Conservation (phyloP, 805 yeast genomes). For the Grigorovia humatica region DNA sequence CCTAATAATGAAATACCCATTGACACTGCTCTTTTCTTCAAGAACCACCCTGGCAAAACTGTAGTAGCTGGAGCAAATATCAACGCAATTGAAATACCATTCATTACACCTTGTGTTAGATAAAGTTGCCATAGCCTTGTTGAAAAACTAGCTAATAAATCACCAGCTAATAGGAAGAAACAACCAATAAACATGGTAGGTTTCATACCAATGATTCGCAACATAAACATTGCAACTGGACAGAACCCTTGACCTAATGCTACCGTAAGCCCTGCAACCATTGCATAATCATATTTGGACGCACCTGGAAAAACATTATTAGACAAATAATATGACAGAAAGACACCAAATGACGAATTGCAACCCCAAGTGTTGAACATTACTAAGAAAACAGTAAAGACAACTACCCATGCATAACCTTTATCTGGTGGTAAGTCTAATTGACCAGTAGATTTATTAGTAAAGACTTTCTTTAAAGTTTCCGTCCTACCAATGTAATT, state of each 20-base stretch:
- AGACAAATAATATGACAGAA: conserved; percentile 46
- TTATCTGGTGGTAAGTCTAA: conserved; percentile 45
- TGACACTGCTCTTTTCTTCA: conserved; percentile 48
- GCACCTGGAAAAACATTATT: conserved; percentile 45
- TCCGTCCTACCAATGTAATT: background rate
- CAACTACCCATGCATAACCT: conserved; percentile 61
- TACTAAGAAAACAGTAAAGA: conserved; percentile 38
- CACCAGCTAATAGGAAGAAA: conserved; percentile 41
- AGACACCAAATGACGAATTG: conserved; percentile 54
- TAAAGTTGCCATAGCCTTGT: conserved; percentile 54
- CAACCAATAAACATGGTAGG: conserved; percentile 41
- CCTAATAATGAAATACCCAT: conserved; percentile 42
- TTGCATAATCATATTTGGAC: conserved; percentile 47
- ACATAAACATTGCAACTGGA: conserved; percentile 43
- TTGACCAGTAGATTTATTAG: conserved; percentile 28
- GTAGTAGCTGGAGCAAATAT: conserved; percentile 50
- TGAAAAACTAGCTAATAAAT: conserved; percentile 51
- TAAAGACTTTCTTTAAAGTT: conserved; percentile 25
- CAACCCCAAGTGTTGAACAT: conserved; percentile 67
- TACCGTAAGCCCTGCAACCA: conserved; percentile 59
- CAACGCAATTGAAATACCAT: conserved; percentile 43
- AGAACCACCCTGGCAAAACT: conserved; percentile 61
- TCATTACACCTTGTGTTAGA: conserved; percentile 56
- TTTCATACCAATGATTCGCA: conserved; percentile 42
- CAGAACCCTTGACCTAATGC: conserved; percentile 44